phyloP scores from a whole-genome alignment of 139 green algal genomes.

The Micractinium conductrix region DNA sequence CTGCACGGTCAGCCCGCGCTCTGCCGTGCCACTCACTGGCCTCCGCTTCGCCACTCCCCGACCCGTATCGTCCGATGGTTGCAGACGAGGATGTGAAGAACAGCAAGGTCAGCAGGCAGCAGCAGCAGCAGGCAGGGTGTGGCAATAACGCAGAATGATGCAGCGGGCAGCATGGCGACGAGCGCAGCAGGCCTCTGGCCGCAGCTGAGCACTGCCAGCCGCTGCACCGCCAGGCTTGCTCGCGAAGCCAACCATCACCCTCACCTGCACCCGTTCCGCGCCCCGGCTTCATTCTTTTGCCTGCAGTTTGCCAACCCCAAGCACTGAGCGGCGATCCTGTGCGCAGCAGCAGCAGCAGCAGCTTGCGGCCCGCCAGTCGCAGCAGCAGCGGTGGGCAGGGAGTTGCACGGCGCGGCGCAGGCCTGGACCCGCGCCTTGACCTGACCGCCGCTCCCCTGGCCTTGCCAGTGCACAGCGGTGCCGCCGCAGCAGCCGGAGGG shows the following conservation, averaged over 20 bases:
- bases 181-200: not conserved
- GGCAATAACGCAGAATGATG: no score
- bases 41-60: no score
- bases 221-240: not conserved
- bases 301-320: conserved; percentile 51
- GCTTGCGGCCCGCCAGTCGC: not conserved
- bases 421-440: no score
- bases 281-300: not conserved
- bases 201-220: not conserved
- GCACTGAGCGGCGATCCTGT: not conserved
- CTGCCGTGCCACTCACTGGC: not conserved
- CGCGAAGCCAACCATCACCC: not conserved
- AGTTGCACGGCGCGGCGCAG: not conserved
- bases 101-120: conserved; percentile 58
- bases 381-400: not conserved
- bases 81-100: conserved; percentile 56
- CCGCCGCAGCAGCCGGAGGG: not conserved
- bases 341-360: not conserved
- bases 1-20: no score
- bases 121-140: no score
- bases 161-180: no score
- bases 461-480: no score
- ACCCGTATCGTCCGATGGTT: no score
- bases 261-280: not conserved
- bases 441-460: no score